Evolutionary conservation across 306 rosid species (phyloP).

Genomic region (Adenanthera pavonina): DNA sequence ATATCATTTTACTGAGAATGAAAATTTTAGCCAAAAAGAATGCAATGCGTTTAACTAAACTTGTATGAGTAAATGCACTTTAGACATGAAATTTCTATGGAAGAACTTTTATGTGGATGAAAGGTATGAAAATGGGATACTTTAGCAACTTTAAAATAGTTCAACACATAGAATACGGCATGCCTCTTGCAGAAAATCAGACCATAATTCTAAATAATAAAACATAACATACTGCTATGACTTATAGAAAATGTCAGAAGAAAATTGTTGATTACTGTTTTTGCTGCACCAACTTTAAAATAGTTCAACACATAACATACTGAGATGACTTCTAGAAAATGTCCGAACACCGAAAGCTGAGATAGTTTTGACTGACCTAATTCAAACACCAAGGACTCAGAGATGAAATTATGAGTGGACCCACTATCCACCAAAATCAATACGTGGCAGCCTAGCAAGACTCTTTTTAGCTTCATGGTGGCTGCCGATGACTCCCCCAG

Average conservation of each 20-base stretch:
- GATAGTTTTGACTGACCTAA: too few species aligned
- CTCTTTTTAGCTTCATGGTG: too few species aligned
- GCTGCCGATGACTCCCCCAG: too few species aligned
- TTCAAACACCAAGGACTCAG: too few species aligned
- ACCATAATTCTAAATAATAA: constrained; percentile 17
- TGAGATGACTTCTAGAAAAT: too few species aligned
- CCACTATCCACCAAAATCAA: too few species aligned
- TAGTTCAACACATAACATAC: too few species aligned
- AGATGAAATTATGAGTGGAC: too few species aligned
- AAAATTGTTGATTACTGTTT: background rate
- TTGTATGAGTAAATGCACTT: background rate
- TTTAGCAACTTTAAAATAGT: constrained; percentile 15
- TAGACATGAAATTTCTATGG: background rate
- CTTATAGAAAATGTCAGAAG: background rate
- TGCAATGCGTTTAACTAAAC: background rate
- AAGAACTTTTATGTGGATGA: constrained; percentile 3
- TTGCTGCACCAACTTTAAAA: too few species aligned
- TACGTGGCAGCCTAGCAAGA: too few species aligned
- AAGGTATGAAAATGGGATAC: background rate
- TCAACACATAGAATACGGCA: background rate
- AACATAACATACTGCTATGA: background rate
- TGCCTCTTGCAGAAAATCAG: constrained; percentile 20
- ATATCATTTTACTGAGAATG: constrained; percentile 23
- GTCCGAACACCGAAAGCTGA: too few species aligned
- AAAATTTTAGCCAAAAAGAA: constrained; percentile 1